Evolutionary conservation across 2,329 filamentous ascomycete genomes (phyloP), one percentile per base, ranked within the genome.

Genomic region (Calonectria leucothoes): DNA sequence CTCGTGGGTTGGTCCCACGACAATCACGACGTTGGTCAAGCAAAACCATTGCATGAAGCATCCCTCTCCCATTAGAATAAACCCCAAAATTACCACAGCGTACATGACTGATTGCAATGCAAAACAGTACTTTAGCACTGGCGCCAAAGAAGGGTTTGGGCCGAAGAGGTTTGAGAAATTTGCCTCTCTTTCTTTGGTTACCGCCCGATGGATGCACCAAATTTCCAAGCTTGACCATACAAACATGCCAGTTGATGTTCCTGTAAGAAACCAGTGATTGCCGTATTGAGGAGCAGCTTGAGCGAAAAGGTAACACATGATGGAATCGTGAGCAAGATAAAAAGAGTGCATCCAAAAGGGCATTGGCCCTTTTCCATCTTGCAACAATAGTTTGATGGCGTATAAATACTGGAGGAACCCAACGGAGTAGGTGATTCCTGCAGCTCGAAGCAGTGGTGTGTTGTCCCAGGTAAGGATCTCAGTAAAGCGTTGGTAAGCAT

Each of bases 401-500:
- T 75, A 73, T 2, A 49, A 42, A 55, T 75, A 75, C 25, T 75
- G 74, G 6, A 45, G 31, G 14, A 52, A 66, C 31, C 64, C 64
- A 20, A 66, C n/a, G 3, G 37, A 17, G 25, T 52, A 66, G 25
- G 14, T 52, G 23, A 66, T 29, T 27, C 31, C 48, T 15, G 64
- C 64, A 7, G 31, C n/a, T 52, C 3, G n/a, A 15, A 66, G 64
- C 6, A 66, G 29, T 17, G 45, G 48, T 3, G n/a, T 66, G 12
- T 66, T 66, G 25, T 52, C 64, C 31, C 48, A 52, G 7, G 31
- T 27, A 17, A 66, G 15, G 4, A 23, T 52, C 42, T 66, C 31
- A 14, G 64, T 42, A 37, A 66, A 49, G 4, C 45, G 31, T 15
- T 52, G 10, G 15, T 66, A 66, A 20, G 23, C 35, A 27, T 66